phyloP scores from a whole-genome alignment of 2,329 filamentous ascomycete genomes.

The Neofusicoccum umdonicola region DNA sequence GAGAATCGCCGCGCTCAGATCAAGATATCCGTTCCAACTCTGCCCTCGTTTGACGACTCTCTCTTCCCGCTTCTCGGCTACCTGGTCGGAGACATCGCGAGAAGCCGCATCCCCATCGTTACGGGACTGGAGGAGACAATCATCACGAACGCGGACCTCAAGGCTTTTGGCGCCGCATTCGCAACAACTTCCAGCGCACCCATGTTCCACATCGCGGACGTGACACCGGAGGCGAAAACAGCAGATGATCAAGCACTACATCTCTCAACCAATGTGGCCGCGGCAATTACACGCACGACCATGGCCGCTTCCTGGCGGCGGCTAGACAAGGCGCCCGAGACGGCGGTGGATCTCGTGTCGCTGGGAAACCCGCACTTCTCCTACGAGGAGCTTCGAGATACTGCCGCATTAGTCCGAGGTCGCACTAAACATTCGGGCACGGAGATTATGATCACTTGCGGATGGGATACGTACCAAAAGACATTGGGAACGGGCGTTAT shows the following conservation, averaged over 20 bases:
- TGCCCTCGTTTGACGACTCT: slow-evolving; percentile 30
- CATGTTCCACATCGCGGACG: slow-evolving; percentile 45
- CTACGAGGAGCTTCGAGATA: slow-evolving; percentile 31
- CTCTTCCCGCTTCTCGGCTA: slow-evolving; percentile 44
- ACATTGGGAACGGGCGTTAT: slow-evolving; percentile 28
- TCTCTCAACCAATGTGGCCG: neutral
- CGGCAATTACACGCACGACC: neutral
- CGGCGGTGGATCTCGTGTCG: slow-evolving; percentile 39
- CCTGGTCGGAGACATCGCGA: slow-evolving; percentile 31
- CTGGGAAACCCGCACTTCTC: slow-evolving; percentile 50
- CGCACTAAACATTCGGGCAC: slow-evolving; percentile 20
- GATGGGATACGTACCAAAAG: slow-evolving; percentile 21
- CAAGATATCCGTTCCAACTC: neutral
- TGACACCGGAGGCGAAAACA: slow-evolving; percentile 39
- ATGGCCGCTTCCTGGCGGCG: slow-evolving; percentile 3
- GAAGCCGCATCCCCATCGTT: slow-evolving; percentile 36
- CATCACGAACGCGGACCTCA: slow-evolving; percentile 33
- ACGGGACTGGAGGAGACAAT: slow-evolving; percentile 32
- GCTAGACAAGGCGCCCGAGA: neutral
- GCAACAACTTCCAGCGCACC: slow-evolving; percentile 43
- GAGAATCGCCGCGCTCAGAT: slow-evolving; percentile 22
- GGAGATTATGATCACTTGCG: slow-evolving; percentile 12
- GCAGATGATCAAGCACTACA: neutral
- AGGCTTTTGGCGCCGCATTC: slow-evolving; percentile 47
- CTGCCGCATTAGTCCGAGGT: slow-evolving; percentile 31